A percentile compares a stretch with the other conserved stretches of the same genome.
Conservation (phyloP, 2,329 filamentous ascomycete species). For the Cadophora malorum region DNA sequence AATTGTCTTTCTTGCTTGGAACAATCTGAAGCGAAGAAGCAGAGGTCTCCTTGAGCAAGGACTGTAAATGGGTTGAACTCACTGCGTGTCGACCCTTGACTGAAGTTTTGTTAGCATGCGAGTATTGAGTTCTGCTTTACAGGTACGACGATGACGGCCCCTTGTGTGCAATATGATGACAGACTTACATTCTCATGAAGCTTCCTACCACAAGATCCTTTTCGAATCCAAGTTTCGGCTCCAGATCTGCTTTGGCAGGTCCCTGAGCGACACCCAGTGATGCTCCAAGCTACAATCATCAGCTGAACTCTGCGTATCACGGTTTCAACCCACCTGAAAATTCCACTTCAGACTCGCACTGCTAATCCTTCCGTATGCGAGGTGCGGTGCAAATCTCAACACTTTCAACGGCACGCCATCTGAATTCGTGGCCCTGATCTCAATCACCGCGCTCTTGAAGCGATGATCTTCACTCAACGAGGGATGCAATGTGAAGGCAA, state of each 20-base stretch:
- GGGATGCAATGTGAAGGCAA: conserved; percentile 58
- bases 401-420: conserved; percentile 47
- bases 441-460: conserved; percentile 55
- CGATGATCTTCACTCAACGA: conserved; percentile 50
- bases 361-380: conserved; percentile 48
- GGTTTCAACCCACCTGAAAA: conserved; percentile 28
- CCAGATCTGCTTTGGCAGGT: conserved; percentile 40
- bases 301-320: neutral
- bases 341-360: conserved; percentile 37
- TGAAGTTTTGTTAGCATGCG: neutral
- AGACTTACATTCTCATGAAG: conserved; percentile 39
- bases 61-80: neutral
- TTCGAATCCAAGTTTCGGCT: conserved; percentile 30
- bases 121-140: neutral
- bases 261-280: conserved; percentile 53
- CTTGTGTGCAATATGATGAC: neutral
- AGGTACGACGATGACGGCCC: neutral
- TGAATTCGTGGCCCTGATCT: conserved; percentile 45
- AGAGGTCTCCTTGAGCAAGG: neutral
- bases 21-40: neutral
- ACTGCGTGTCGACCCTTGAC: conserved; percentile 35
- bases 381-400: conserved; percentile 56
- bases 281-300: conserved; percentile 27
- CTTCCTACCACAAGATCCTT: conserved; percentile 35
- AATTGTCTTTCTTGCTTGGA: neutral